phyloP scores from a whole-genome alignment of 2,329 filamentous ascomycete species.

The Fusarium sp. region DNA sequence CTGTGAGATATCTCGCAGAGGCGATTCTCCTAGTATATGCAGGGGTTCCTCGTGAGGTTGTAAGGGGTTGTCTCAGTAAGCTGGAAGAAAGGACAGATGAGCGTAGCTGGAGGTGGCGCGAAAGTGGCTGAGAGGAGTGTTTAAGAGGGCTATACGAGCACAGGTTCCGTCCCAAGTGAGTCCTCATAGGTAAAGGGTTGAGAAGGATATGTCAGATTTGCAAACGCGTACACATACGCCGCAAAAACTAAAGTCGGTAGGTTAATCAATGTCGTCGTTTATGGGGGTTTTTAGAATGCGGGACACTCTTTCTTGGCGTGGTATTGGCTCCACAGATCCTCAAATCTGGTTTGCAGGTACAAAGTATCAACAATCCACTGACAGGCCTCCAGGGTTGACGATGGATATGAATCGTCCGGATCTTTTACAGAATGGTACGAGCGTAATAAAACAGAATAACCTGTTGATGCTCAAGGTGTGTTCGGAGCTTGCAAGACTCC shows the following conservation, averaged over 20 bases:
- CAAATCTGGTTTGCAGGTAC: not conserved
- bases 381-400: not conserved
- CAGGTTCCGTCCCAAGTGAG: constrained; percentile 25
- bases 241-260: constrained; percentile 3
- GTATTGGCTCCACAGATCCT: constrained; percentile 29
- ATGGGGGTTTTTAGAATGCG: constrained; percentile 33
- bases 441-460: constrained; percentile 3
- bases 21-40: constrained; percentile 7
- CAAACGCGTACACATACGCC: constrained; percentile 28
- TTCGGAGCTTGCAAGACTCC: constrained; percentile 34
- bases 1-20: constrained; percentile 1
- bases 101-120: constrained; percentile 17
- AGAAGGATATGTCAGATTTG: constrained; percentile 11
- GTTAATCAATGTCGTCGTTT: constrained; percentile 33
- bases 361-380: not conserved
- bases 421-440: constrained; percentile 16
- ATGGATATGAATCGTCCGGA: constrained; percentile 8
- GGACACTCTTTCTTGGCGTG: constrained; percentile 30
- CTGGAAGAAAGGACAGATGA: constrained; percentile 21
- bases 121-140: constrained; percentile 1
- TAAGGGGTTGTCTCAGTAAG: constrained; percentile 20
- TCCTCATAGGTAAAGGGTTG: constrained; percentile 35
- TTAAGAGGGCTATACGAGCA: constrained; percentile 20
- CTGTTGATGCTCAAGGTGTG: constrained; percentile 17
- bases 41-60: constrained; percentile 21